Evolutionary conservation across 257 asterid species (phyloP).

Genomic region (Agastache rugosa): DNA sequence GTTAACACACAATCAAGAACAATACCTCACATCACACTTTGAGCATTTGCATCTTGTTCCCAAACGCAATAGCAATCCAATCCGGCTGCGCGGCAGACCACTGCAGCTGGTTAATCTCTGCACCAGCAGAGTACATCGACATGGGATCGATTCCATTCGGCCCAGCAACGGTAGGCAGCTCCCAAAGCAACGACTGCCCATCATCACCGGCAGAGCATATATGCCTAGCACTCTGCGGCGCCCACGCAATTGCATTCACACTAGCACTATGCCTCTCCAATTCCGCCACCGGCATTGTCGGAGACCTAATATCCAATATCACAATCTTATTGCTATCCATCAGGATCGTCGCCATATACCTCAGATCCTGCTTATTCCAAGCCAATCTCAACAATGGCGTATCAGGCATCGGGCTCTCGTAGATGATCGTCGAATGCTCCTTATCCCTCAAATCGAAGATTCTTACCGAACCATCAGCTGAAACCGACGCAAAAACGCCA

Average conservation of each 20-base stretch:
- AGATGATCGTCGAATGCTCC: constrained; percentile 90
- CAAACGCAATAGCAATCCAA: constrained; percentile 88
- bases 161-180: constrained; percentile 86
- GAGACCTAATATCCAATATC: constrained; percentile 82
- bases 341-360: constrained; percentile 88
- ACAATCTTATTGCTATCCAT: constrained; percentile 90
- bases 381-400: constrained; percentile 85
- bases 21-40: constrained; percentile 76
- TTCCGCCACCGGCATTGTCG: constrained; percentile 86
- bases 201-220: constrained; percentile 94
- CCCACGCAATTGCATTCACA: constrained; percentile 93
- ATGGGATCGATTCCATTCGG: constrained; percentile 92
- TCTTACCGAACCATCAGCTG: constrained; percentile 89
- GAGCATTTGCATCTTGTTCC: constrained; percentile 88
- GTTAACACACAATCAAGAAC: constrained; percentile 6
- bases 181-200: constrained; percentile 89
- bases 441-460: constrained; percentile 89
- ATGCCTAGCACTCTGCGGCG: constrained; percentile 88
- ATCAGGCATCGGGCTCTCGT: constrained; percentile 81
- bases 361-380: constrained; percentile 96
- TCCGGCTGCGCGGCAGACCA: constrained; percentile 86
- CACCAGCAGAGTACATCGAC: constrained; percentile 67
- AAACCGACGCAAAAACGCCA: constrained; percentile 84
- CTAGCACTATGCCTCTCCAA: constrained; percentile 85
- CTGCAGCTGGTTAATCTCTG: constrained; percentile 91